Conservation (phyloP, 169 alveolate genomes). For the Perkinsus marinus region DNA sequence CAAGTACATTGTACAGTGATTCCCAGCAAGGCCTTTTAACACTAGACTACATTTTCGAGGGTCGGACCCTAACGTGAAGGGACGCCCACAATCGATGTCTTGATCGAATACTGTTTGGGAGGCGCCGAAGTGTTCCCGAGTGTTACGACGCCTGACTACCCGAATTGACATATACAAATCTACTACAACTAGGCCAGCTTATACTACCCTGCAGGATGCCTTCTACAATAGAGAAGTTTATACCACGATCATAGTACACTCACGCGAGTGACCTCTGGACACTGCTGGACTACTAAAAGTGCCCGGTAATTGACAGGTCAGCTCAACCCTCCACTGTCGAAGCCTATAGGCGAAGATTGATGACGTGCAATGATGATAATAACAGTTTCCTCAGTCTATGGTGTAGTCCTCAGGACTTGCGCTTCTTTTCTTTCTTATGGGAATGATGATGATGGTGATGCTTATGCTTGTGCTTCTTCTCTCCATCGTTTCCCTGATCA, state of each 20-base stretch:
- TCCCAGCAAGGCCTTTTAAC: neutral
- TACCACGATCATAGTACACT: too few species aligned
- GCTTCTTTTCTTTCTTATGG: neutral
- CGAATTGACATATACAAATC: neutral
- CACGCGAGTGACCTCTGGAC: too few species aligned
- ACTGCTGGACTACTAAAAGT: too few species aligned
- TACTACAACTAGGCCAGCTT: neutral
- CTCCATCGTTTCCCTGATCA: neutral
- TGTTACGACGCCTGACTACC: neutral
- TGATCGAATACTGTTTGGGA: neutral
- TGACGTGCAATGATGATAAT: neutral
- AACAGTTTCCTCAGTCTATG: too few species aligned
- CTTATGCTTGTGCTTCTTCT: neutral
- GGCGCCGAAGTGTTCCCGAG: neutral
- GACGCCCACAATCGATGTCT: neutral
- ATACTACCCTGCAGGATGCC: too few species aligned
- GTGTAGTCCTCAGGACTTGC: neutral
- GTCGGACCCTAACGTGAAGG: neutral
- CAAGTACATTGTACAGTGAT: neutral
- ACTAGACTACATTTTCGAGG: neutral
- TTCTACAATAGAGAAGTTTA: too few species aligned
- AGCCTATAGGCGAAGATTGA: neutral
- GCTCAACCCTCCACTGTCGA: too few species aligned
- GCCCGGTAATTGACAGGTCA: too few species aligned
- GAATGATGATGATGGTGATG: neutral